These are phyloP conservation scores for slime mould (Dictyostelium discoideum) DNA, from an alignment of 78 protist genomes.

Conservation along the genomic window dicty_2.7 NC_007088.5:882501-883000, in stretches of 20 bases:
- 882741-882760: constrained; percentile 11
- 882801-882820: constrained; percentile 39
- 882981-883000: constrained; percentile 67
- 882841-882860: constrained; percentile 28
- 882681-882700: not conserved
- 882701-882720: not conserved
- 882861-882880: constrained; percentile 34
- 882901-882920: constrained; percentile 40
- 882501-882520: not conserved
- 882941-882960: constrained; percentile 49
- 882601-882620: not conserved
- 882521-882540: not conserved
- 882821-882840: constrained; percentile 48
- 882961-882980: constrained; percentile 56
- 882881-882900: constrained; percentile 39
- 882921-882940: constrained; percentile 38
- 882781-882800: not conserved
- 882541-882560: not conserved
- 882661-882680: too few species aligned
- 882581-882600: constrained; percentile 7
- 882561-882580: not conserved
- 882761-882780: not conserved
- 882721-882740: not conserved
- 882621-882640: not conserved
- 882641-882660: not conserved